phyloP scores from a whole-genome alignment of 371 early-diverging fungal genomes.

The Saksenaea vasiformis region DNA sequence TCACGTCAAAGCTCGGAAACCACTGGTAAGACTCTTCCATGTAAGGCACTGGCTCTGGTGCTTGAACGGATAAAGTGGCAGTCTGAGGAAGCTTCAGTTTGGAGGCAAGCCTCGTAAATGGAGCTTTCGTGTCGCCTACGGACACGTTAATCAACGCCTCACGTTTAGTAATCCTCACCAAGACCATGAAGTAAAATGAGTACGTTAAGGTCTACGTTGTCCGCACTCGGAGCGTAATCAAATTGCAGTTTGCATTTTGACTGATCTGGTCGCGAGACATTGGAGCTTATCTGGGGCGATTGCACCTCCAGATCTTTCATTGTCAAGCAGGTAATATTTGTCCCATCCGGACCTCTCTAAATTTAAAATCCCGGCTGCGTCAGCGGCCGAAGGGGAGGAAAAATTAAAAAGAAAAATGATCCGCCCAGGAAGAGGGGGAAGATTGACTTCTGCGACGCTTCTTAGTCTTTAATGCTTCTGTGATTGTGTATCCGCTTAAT shows the following conservation, averaged over 20 bases:
- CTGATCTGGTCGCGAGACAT: conserved; percentile 31
- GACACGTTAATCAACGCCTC: background rate
- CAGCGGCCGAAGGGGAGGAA: no score
- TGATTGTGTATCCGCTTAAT: no score
- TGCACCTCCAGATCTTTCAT: conserved; percentile 37
- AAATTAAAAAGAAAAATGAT: no score
- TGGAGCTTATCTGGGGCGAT: conserved; percentile 14
- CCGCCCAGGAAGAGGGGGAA: no score
- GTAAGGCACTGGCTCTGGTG: conserved; percentile 65
- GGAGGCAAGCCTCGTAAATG: conserved; percentile 60
- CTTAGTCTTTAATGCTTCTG: no score
- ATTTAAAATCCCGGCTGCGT: no score
- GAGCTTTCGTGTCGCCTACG: conserved; percentile 55
- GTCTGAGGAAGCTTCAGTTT: conserved; percentile 72
- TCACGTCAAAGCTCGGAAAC: conserved; percentile 65
- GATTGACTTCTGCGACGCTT: no score
- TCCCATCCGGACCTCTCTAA: no score
- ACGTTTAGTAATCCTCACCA: conserved; percentile 30
- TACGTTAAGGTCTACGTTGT: conserved; percentile 68
- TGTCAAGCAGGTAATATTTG: background rate
- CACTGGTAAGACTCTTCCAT: conserved; percentile 66
- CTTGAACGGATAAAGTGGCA: conserved; percentile 64
- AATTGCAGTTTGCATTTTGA: conserved; percentile 44
- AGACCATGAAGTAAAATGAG: conserved; percentile 77
- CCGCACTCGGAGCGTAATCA: conserved; percentile 53